phyloP scores from a whole-genome alignment of 768 basidiomycete species.

The Tubosaeta sp. region DNA sequence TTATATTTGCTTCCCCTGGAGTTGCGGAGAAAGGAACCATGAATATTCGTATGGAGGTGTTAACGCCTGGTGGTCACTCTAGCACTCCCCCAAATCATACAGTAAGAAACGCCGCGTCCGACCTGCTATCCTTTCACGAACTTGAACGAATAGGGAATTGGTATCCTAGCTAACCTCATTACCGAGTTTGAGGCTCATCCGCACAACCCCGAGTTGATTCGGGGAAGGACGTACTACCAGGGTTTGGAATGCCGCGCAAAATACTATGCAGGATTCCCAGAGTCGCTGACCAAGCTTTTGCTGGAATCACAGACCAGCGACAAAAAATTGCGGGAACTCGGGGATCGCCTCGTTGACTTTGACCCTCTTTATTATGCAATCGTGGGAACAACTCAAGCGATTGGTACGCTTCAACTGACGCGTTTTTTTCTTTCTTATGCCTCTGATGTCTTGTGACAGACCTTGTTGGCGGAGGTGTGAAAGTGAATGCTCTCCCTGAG shows the following conservation, averaged over 20 bases:
- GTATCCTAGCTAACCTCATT: conserved; percentile 47
- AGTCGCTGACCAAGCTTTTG: conserved; percentile 16
- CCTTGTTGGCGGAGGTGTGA: conserved; percentile 39
- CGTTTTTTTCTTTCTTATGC: conserved; percentile 1
- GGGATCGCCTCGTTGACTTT: conserved; percentile 16
- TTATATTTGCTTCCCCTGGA: conserved; percentile 29
- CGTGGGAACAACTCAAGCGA: conserved; percentile 27
- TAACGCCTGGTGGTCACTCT: conserved; percentile 52
- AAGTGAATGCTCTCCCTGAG: conserved; percentile 47
- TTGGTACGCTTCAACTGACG: conserved; percentile 15
- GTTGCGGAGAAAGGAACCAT: conserved; percentile 43
- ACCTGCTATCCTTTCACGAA: neutral
- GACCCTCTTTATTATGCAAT: conserved; percentile 16
- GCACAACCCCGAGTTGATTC: conserved; percentile 28
- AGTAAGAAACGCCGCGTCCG: conserved; percentile 21
- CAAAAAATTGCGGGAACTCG: conserved; percentile 15
- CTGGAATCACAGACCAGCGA: conserved; percentile 20
- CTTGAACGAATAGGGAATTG: conserved; percentile 36
- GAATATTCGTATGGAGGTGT: conserved; percentile 39
- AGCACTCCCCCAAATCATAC: conserved; percentile 52
- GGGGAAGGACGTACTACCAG: conserved; percentile 25
- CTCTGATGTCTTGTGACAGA: conserved; percentile 32
- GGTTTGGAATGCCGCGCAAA: conserved; percentile 40
- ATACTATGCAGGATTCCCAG: conserved; percentile 34
- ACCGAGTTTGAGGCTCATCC: conserved; percentile 46